Base-by-base conservation (phyloP, 768 basidiomycete species). In the Mycena capillaripes region DNA sequence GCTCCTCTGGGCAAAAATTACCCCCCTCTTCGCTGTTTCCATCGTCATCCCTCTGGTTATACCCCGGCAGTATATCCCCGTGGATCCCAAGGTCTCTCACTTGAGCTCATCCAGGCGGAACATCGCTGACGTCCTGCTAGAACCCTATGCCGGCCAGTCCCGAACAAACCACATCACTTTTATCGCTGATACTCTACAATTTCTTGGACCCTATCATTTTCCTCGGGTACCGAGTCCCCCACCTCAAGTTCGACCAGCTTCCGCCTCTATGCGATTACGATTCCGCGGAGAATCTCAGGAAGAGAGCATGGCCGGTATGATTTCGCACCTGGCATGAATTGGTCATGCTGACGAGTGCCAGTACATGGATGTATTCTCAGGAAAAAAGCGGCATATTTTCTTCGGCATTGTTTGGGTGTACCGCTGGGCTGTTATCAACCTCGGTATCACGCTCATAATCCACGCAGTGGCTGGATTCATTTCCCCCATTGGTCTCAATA, bases 191-290 rank as follows among this genome's bases (percentile, higher is more conserved):
- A 27, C 75, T 85, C 7, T 92, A 86, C 77, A 80, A 82, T 16
- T 93, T 86, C 81, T 78, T 93, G 68, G 89, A 93, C 70, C 84
- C 84, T 3, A 79, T 89, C 44, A 81, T 92, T 27, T 83, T 82
- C 66, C 75, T 80, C 12, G 89, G 84, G 0, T 84, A 85, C 72
- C 78, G 82, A 17, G 76, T 85, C 19, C 75, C 85, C 10, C 89
- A 89, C 76, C 76, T 91, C 9, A 76, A 84, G 0, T 80, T 81
- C 44, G 90, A 92, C 46, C 79, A 91, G 61, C 81, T 92, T 48
- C 91, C 91, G 12, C 90, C 89, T 3, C 86, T 93, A 79, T 87
- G 88, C 2, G 90, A 92, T 72, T 88, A 89, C 64, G 92, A 93
- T 67, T 60, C 69, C 63, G 70, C 78, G 8, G 69, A 77, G 32